Evolutionary conservation across 2,329 filamentous ascomycete species (phyloP), one percentile per base, ranked within the genome.

Genomic region (Arthrobotrys sinensis): DNA sequence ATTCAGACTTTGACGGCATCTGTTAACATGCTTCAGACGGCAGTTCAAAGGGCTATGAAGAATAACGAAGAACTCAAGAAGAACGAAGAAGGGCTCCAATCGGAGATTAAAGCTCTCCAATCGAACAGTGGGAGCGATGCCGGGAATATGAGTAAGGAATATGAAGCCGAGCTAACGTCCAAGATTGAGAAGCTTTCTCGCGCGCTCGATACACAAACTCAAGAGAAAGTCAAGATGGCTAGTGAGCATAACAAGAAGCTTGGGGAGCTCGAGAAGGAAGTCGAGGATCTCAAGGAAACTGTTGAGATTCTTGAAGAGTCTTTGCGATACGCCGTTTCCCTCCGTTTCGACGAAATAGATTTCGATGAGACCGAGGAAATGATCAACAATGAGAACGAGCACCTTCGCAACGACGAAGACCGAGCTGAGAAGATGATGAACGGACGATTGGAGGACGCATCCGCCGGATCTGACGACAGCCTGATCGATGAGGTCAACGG

Each of bases 1-100:
- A 78, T 78, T 50, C 75, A 78, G 53, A 78, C 75, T 1, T 46
- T 78, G 46, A 78, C 75, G 52, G 75, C 75, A 11, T 78, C 75
- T 10, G 75, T 78, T 36, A 78, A 78, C 36, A 78, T 78, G 75
- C 67, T 78, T 34, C 75, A 78, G 43, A 72, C 75, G 10, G 75
- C 67, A n/a, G 67, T 78, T 28, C 67, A 78, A 28, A 66, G 75
- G 21, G 75, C 75, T 32, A 78, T 78, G 75, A 78, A 78, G 32
- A 78, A 78, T 57, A 78, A 78, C 28, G 75, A 78, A 14, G 62
- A 78, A 28, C 67, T 78, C 14, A 78, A 78, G 46, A 78, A 78
- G 43, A 64, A 46, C 8, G 67, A 78, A 16, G 75, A 78, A 62
- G 67, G 75, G 10, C 53, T 78, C 19, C 67, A 78, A 16, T 67